These are phyloP conservation scores for Leccinum insolens DNA, from an alignment of 1,284 basidiomycete genomes.

Conservation along the genomic window DNA sequence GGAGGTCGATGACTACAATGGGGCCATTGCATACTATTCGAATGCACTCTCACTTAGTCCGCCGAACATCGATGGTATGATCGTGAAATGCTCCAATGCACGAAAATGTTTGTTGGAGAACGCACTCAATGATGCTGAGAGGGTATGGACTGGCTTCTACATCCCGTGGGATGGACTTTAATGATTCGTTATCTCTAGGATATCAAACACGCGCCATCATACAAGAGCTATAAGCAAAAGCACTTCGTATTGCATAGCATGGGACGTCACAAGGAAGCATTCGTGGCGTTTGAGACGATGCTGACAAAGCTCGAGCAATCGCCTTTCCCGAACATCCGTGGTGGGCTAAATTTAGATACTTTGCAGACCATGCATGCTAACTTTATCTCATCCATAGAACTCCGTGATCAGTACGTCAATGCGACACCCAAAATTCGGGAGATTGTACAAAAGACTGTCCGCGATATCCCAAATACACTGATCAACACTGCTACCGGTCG, in stretches of 20 bases:
- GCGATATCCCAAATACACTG: not conserved
- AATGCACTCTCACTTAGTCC: not conserved
- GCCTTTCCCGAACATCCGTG: not conserved
- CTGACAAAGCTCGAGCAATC: slow-evolving; percentile 3
- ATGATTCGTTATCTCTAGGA: not conserved
- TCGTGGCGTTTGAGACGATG: slow-evolving; percentile 1
- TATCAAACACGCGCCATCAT: not conserved
- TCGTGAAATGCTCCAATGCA: not conserved
- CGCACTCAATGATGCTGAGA: not conserved
- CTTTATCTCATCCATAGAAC: not conserved
- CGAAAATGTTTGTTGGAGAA: not conserved
- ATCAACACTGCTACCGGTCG: not conserved
- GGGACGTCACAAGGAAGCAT: slow-evolving; percentile 4
- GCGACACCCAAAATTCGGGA: not conserved
- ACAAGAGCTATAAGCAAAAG: not conserved
- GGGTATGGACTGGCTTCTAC: not conserved
- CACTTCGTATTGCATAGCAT: not conserved
- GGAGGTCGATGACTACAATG: not conserved
- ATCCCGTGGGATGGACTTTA: not conserved
- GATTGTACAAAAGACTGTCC: not conserved
- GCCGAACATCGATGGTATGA: not conserved
- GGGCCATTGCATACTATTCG: slow-evolving; percentile 3
- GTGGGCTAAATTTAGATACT: not conserved
- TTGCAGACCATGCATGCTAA: too few relatives aligned
- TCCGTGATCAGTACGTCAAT: not conserved